Evolutionary conservation across 768 basidiomycete genomes (phyloP).

Genomic region (Pleurotus pulmonarius): DNA sequence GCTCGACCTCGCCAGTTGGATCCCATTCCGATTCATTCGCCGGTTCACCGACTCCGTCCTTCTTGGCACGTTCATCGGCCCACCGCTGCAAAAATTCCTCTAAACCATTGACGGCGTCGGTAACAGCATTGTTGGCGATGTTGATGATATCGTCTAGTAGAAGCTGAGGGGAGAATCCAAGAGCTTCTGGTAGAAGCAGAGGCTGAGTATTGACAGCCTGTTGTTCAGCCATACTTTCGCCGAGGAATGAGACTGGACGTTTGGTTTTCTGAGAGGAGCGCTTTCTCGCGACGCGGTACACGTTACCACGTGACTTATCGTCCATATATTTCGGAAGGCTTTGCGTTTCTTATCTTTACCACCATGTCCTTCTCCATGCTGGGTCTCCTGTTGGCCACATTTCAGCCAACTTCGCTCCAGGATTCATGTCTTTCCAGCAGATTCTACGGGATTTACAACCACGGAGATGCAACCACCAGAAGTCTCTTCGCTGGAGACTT

Average conservation of each 20-base stretch:
- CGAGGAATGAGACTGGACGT: not conserved
- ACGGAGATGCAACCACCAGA: slow-evolving; percentile 26
- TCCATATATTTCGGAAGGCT: too few species aligned
- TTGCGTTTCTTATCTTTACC: not conserved
- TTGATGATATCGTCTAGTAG: slow-evolving; percentile 87
- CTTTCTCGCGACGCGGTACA: too few species aligned
- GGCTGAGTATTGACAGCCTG: slow-evolving; percentile 27
- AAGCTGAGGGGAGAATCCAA: slow-evolving; percentile 82
- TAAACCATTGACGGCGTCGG: slow-evolving; percentile 74
- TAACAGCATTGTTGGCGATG: slow-evolving; percentile 74
- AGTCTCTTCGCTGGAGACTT: slow-evolving; percentile 44
- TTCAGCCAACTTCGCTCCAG: slow-evolving; percentile 34
- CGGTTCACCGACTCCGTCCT: slow-evolving; percentile 18
- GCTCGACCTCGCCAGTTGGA: slow-evolving; percentile 65
- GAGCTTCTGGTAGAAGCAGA: slow-evolving; percentile 63
- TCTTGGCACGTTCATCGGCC: slow-evolving; percentile 61
- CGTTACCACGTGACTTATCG: not conserved
- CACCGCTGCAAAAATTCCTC: slow-evolving; percentile 74
- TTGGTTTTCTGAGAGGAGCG: not conserved
- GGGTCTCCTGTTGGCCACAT: slow-evolving; percentile 40
- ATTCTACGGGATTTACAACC: slow-evolving; percentile 57
- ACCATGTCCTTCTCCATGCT: not conserved
- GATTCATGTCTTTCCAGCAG: slow-evolving; percentile 42
- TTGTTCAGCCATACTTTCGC: not conserved
- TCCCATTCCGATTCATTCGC: slow-evolving; percentile 40